Evolutionary conservation across 768 basidiomycete genomes (phyloP).

Genomic region (Cyclocybe cylindracea): DNA sequence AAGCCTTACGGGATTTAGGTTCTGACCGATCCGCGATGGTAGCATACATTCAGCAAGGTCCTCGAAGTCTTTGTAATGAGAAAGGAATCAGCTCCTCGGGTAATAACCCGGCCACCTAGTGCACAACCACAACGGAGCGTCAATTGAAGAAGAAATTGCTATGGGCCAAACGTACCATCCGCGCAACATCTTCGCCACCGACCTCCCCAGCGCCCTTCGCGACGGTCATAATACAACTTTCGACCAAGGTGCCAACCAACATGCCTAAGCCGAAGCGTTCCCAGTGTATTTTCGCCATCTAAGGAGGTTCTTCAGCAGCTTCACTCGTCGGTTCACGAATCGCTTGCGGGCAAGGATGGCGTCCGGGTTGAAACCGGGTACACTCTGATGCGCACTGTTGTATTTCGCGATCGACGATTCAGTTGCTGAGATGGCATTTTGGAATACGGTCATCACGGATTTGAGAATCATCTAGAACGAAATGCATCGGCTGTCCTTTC

Average conservation of each 20-base stretch:
- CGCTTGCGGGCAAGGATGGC: slow-evolving; percentile 71
- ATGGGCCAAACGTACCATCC: slow-evolving; percentile 46
- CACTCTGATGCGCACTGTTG: slow-evolving; percentile 30
- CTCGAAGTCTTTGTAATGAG: slow-evolving; percentile 17
- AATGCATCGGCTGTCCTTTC: slow-evolving; percentile 1
- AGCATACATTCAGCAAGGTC: slow-evolving; percentile 1
- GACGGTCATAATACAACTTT: slow-evolving; percentile 59
- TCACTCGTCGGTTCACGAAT: slow-evolving; percentile 64
- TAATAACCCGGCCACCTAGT: slow-evolving; percentile 36
- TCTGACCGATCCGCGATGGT: background rate
- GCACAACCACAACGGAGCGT: background rate
- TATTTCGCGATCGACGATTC: slow-evolving; percentile 53
- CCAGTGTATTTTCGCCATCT: slow-evolving; percentile 76
- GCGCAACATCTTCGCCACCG: slow-evolving; percentile 69
- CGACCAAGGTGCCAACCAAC: slow-evolving; percentile 57
- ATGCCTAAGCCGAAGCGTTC: slow-evolving; percentile 57
- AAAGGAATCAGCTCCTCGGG: slow-evolving; percentile 33
- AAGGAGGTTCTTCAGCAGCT: slow-evolving; percentile 73
- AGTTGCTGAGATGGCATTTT: slow-evolving; percentile 53
- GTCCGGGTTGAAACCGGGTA: slow-evolving; percentile 71
- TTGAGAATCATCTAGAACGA: slow-evolving; percentile 54
- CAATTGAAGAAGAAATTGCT: slow-evolving; percentile 11
- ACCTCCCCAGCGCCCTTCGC: slow-evolving; percentile 86
- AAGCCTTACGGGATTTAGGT: background rate
- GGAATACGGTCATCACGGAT: slow-evolving; percentile 52